Percentiles rank a stretch among this genome's conserved stretches.
Conservation (phyloP, 2,329 filamentous ascomycete genomes). For the Fusarium setosum region DNA sequence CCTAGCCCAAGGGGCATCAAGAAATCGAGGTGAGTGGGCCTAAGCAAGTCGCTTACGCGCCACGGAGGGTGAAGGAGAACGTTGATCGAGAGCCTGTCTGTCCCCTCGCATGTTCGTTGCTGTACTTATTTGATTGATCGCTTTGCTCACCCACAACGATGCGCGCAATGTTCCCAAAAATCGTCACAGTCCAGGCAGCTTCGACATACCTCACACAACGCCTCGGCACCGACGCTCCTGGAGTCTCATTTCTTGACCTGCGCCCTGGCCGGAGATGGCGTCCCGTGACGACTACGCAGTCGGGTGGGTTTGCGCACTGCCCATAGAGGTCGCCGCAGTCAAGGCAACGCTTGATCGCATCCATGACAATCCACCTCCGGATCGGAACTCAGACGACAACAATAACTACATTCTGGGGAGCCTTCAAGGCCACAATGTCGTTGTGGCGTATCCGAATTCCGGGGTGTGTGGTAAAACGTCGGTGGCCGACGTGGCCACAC, state of each 20-base stretch:
- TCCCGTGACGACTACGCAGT: background rate
- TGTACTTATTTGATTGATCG: too few species aligned
- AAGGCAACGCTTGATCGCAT: background rate
- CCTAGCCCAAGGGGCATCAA: too few species aligned
- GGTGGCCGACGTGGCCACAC: background rate
- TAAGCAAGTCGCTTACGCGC: too few species aligned
- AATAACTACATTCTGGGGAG: background rate
- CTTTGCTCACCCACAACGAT: too few species aligned
- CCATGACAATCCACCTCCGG: background rate
- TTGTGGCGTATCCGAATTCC: slow-evolving; percentile 6
- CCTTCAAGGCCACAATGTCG: background rate
- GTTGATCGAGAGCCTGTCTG: too few species aligned
- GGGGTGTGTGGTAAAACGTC: background rate
- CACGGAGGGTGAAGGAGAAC: too few species aligned
- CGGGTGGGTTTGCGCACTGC: background rate
- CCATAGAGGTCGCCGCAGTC: background rate
- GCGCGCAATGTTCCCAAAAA: too few species aligned
- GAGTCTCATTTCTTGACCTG: background rate
- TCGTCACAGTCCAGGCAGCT: too few species aligned
- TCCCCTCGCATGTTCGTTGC: too few species aligned
- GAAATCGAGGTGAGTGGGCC: too few species aligned
- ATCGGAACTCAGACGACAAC: background rate
- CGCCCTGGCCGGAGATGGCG: background rate
- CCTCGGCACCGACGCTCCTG: background rate
- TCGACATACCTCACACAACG: too few species aligned